Evolutionary conservation across 352 stramenopile genomes (phyloP).

Genomic region (Elongisporangium undulatum): DNA sequence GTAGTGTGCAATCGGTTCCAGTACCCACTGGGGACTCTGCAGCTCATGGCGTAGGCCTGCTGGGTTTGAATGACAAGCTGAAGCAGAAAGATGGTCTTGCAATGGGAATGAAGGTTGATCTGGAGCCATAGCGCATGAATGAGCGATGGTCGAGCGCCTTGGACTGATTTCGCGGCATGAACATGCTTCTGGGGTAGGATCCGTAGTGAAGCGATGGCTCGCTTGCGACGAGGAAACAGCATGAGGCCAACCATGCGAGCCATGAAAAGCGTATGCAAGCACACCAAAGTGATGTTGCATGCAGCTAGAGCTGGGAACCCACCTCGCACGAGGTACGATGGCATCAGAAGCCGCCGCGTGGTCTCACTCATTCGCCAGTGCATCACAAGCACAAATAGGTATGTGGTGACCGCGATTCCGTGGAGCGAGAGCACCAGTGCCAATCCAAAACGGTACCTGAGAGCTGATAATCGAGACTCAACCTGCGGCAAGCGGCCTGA

Average conservation of each 20-base stretch:
- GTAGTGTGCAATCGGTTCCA: background rate
- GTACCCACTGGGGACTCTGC: background rate
- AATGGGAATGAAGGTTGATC: background rate
- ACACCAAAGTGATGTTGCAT: background rate
- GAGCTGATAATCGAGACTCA: background rate
- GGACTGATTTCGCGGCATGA: background rate
- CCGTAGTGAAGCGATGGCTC: background rate
- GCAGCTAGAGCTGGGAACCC: background rate
- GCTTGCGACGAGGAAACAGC: background rate
- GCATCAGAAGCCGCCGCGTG: background rate
- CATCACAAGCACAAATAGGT: background rate
- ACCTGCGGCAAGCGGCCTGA: background rate
- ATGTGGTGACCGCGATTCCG: background rate
- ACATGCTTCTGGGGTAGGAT: background rate
- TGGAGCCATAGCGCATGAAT: background rate
- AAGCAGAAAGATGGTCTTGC: background rate
- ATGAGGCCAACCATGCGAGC: background rate
- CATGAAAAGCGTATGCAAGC: background rate
- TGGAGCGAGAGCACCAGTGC: background rate
- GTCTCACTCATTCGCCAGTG: background rate
- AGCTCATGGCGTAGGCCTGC: background rate
- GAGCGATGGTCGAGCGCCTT: background rate
- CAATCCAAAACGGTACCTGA: background rate
- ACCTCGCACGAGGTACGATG: background rate
- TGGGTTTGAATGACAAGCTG: background rate